Evolutionary conservation across 345 rosid genomes (phyloP).

Genomic region (Eutrema heterophyllum): DNA sequence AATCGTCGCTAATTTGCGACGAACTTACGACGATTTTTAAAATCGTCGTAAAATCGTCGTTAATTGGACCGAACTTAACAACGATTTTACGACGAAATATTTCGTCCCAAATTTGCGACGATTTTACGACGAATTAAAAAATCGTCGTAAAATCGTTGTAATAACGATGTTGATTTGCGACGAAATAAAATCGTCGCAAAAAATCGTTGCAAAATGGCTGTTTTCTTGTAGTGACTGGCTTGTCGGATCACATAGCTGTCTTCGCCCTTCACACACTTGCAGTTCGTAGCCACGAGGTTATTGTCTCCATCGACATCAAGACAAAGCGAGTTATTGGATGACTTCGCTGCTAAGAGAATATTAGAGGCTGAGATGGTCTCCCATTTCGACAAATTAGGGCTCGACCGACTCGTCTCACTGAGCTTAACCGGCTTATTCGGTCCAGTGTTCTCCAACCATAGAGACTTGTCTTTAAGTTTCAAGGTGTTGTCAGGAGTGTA

Average conservation of each 20-base stretch:
- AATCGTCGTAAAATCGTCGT: no score
- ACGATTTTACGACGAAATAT: no score
- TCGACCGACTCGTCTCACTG: slow-evolving; percentile 35
- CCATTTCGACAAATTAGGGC: slow-evolving; percentile 48
- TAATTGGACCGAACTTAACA: no score
- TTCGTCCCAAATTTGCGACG: no score
- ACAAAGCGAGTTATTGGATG: slow-evolving; percentile 40
- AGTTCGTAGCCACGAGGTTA: slow-evolving; percentile 31
- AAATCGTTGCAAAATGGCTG: no score
- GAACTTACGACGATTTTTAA: no score
- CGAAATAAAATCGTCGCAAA: no score
- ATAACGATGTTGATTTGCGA: no score
- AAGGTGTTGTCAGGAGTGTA: slow-evolving; percentile 45
- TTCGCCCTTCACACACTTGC: slow-evolving; percentile 44
- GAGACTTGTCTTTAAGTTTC: slow-evolving; percentile 41
- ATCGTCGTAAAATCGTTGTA: no score
- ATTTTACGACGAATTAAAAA: no score
- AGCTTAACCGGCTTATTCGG: slow-evolving; percentile 41
- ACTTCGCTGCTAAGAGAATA: slow-evolving; percentile 58
- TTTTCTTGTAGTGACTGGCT: no score
- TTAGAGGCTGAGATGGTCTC: slow-evolving; percentile 57
- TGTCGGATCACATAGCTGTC: slow-evolving; percentile 47
- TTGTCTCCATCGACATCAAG: slow-evolving; percentile 53
- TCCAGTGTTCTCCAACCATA: slow-evolving; percentile 48
- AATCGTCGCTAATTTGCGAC: no score